Base-by-base conservation (phyloP, 768 basidiomycete species). In the Suillus bovinus region DNA sequence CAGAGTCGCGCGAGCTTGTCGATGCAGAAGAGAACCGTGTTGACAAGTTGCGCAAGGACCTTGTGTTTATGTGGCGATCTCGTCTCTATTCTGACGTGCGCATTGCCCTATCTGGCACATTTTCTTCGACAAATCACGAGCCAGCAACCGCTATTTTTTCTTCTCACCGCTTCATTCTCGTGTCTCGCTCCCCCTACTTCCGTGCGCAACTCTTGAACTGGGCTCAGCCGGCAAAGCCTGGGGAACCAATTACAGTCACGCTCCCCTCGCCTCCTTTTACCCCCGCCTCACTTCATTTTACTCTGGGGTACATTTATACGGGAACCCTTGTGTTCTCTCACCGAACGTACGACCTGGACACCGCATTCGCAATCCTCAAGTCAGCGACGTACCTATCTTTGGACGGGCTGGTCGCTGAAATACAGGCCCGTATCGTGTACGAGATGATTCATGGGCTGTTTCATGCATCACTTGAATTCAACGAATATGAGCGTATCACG, bases 41-140 rank as follows among this genome's bases (percentile, higher is more conserved):
- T 44, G 93, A 94, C 74, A 93, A 94, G 76, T 84, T 97, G 11
- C 86, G 93, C 63, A 93, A 94, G 75, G 96, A 98, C 70, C 82
- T 97, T 33, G 91, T 96, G 27, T 97, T 90, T 79, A 96, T 95
- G 94, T 98, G 96, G 96, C 80, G 96, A 36, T 92, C 91, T 14
- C 87, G 94, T 55, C 86, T 99, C 20, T 99, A 95, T 72, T 93
- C 94, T 2, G 96, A 99, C 74, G 86, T 96, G 27, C 86, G 90
- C 58, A 88, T 99, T 60, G 83, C 89, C 0, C 84, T 96, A 63
- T 84, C 86, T 0, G 88, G 88, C 54, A 86, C 82, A 61, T 88
- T 87, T 67, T 86, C 84, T 1, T 84, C 86, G 1, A 72, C 81
- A 1, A 82, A 83, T 60, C 86, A 87, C 61, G 89, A 91, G 61